Percentiles rank a stretch among this genome's conserved stretches.
Conservation (phyloP, 75 land plant genomes). For the Selaginella tamariscina region DNA sequence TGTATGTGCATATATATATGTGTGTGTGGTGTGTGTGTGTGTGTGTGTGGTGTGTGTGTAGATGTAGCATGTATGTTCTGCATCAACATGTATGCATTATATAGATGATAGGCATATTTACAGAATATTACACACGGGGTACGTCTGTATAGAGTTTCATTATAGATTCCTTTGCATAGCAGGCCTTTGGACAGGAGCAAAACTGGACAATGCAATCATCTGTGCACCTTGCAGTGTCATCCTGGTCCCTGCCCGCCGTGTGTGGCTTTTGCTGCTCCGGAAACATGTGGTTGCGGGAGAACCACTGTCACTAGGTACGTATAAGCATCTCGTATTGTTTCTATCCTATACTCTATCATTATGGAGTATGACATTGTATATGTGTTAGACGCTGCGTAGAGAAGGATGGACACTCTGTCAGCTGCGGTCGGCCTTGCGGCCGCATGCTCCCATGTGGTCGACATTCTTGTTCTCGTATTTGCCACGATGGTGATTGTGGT, state of each 20-base stretch:
- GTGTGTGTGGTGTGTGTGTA: too few species aligned
- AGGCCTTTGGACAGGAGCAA: slow-evolving; percentile 39
- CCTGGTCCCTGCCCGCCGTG: slow-evolving; percentile 98
- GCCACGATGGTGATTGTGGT: slow-evolving; percentile 70
- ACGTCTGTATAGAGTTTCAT: too few species aligned
- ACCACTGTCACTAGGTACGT: slow-evolving; percentile 32
- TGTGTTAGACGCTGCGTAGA: slow-evolving; percentile 82
- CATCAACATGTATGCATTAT: too few species aligned
- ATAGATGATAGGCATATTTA: too few species aligned
- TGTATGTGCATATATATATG: too few species aligned
- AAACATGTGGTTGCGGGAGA: slow-evolving; percentile 76
- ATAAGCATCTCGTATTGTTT: too few species aligned
- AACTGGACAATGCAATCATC: slow-evolving; percentile 49
- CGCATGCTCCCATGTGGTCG: slow-evolving; percentile 62
- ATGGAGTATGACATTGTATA: too few species aligned
- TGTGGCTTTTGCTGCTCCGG: slow-evolving; percentile 69
- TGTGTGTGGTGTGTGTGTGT: too few species aligned
- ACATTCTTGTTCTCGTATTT: slow-evolving; percentile 50
- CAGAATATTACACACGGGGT: too few species aligned
- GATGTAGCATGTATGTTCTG: too few species aligned
- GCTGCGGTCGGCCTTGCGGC: slow-evolving; percentile 67
- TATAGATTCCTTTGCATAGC: too few species aligned
- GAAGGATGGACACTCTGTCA: slow-evolving; percentile 25
- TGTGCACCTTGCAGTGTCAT: slow-evolving; percentile 89
- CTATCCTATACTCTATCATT: too few species aligned